Percentiles rank a stretch among this genome's conserved stretches.
These are phyloP conservation scores for Prunus kanzakura DNA, from an alignment of 306 rosid genomes.

Conservation along the genomic window DNA sequence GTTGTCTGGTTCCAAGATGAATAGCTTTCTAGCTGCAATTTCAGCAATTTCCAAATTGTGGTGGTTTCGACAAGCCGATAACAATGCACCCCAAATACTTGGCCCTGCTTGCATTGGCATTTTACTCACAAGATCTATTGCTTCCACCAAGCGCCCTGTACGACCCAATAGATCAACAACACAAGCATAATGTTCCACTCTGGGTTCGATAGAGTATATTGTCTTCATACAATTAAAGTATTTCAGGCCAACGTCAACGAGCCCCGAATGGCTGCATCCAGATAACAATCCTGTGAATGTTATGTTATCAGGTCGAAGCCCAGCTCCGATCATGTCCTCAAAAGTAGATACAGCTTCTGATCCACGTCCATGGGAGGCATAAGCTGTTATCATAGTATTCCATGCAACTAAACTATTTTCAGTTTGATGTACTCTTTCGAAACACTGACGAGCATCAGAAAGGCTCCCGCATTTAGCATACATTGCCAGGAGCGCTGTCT, in stretches of 20 bases:
- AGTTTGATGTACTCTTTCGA: slow-evolving; percentile 1
- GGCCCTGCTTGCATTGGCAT: slow-evolving; percentile 25
- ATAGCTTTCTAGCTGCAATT: slow-evolving; percentile 21
- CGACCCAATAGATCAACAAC: slow-evolving; percentile 31
- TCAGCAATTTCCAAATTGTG: slow-evolving; percentile 21
- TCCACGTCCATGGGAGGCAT: slow-evolving; percentile 28
- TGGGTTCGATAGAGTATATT: slow-evolving; percentile 11
- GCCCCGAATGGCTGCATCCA: slow-evolving; percentile 34
- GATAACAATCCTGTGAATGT: slow-evolving; percentile 28
- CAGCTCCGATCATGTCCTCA: slow-evolving; percentile 20
- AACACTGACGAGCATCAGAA: slow-evolving; percentile 17
- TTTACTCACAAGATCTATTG: slow-evolving; percentile 3
- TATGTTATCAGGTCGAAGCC: slow-evolving; percentile 23
- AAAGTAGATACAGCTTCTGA: slow-evolving; percentile 22
- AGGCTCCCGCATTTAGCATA: slow-evolving; percentile 33
- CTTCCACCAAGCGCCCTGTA: slow-evolving; percentile 27
- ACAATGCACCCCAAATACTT: slow-evolving; percentile 31
- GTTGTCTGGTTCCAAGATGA: slow-evolving; percentile 23
- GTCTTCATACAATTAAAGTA: slow-evolving; percentile 13
- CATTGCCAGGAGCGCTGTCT: slow-evolving; percentile 30
- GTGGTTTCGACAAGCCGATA: slow-evolving; percentile 25
- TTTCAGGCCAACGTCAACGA: slow-evolving; percentile 19
- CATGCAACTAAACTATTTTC: slow-evolving; percentile 10
- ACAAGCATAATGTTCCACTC: slow-evolving; percentile 27
- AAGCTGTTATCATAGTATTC: slow-evolving; percentile 28